Base-by-base conservation (phyloP, 192 early-diverging fungal genomes). In the Rhizophlyctis rosea region DNA sequence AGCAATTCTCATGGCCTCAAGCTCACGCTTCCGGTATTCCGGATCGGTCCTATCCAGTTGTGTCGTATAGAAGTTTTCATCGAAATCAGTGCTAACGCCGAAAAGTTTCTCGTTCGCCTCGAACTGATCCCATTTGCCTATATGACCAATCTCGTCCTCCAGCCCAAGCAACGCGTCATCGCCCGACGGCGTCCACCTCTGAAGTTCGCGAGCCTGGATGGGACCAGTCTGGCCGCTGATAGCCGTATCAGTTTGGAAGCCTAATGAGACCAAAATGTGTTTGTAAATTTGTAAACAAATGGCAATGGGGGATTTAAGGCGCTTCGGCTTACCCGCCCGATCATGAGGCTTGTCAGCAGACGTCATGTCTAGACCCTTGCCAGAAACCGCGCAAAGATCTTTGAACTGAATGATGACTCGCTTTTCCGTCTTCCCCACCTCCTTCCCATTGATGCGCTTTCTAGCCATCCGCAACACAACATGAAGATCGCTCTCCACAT, bases 21-120 rank as follows among this genome's bases (percentile, higher is more conserved):
- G 84, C 74, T 98, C 97, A 23, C 88, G 87, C 60, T 86, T 82
- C 66, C 91, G 93, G 70, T 79, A 99, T 57, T 90, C 87, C 3
- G 92, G 84, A 33, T 83, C 86, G 3, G 85, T 81, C 56, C 89
- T 78, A 67, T 99, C 94, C 54, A 99, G 76, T 28, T 80, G 85
- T 4, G 97, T 99, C 1, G 97, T 99, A 71, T 99, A 99, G 2
- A 99, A 72, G 53, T 96, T 93, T 59, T 96, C 94, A 65, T 96
- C 79, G 77, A 92, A 99, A 71, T 99, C 93, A 3, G 95, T 94
- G 4, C 80, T 91, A 50, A 99, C 84, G 1, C 97, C 97, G 85
- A 99, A 99, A 47, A 92, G 79, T 60, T 79, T 70, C 71, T 96
- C 92, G 65, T 99, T 99, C 2, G 82, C 88, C 3, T 86, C 90